Evolutionary conservation across 2,329 filamentous ascomycete species (phyloP).

Genomic region (Lecanicillium sp.): DNA sequence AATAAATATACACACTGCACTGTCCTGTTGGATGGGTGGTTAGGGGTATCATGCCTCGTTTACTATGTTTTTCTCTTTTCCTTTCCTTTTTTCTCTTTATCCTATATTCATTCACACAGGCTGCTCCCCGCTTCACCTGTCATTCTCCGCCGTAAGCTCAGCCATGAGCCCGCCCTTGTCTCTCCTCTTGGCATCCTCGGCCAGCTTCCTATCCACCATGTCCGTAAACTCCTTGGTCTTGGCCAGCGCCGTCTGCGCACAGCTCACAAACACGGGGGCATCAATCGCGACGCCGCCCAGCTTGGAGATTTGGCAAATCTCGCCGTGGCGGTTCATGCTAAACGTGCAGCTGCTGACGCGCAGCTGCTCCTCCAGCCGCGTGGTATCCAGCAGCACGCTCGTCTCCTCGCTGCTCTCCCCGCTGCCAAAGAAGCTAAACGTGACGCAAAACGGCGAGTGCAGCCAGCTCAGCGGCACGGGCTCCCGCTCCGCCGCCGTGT

Average conservation of each 20-base stretch:
- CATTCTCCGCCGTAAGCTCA: conserved; percentile 78
- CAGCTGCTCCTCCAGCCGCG: conserved; percentile 67
- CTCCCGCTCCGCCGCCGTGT: conserved; percentile 76
- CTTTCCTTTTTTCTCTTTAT: no score
- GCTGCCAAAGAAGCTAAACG: conserved; percentile 70
- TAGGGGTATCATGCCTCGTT: no score
- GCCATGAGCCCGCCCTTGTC: conserved; percentile 73
- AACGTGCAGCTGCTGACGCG: conserved; percentile 68
- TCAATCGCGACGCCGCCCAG: conserved; percentile 78
- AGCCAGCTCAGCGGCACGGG: conserved; percentile 85
- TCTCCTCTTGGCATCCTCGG: conserved; percentile 69
- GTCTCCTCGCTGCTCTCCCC: conserved; percentile 36
- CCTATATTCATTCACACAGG: no score
- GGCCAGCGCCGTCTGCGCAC: conserved; percentile 63
- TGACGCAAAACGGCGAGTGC: conserved; percentile 86
- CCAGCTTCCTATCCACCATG: conserved; percentile 64
- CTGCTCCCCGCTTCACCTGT: conserved; percentile 33
- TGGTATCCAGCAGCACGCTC: conserved; percentile 61
- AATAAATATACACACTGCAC: no score
- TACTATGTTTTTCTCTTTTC: no score
- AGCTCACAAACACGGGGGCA: conserved; percentile 68
- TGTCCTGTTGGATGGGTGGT: no score
- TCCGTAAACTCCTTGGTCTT: conserved; percentile 77
- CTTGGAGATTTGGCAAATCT: conserved; percentile 88
- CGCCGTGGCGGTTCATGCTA: conserved; percentile 81